Base-by-base conservation (phyloP, 352 stramenopile genomes). In the Phytophthora cactorum region DNA sequence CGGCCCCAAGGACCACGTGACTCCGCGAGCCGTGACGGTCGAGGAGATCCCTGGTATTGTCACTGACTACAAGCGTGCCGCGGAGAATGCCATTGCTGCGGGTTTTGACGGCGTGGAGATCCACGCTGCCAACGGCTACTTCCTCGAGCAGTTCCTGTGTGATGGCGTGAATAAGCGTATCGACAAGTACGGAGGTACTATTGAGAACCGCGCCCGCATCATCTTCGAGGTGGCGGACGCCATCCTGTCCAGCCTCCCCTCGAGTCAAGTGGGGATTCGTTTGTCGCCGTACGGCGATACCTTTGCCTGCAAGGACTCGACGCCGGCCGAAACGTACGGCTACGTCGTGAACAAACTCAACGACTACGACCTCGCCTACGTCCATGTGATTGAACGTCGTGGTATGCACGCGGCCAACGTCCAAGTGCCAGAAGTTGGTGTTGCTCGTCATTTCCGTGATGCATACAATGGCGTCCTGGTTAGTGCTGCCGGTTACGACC, bases 71-170 rank as follows among this genome's bases (percentile, higher is more conserved):
- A 71, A 75, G 10, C 59, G 74, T 29, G 85, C 71, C 0, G 89
- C 90, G 0, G 54, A 69, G 25, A 79, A 79, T 11, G 77, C 82
- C 11, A 81, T 88, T n/a, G 66, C 82, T 15, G 91, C 89, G 7
- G 92, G 92, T 14, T 97, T 97, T 67, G 92, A 98, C 53, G 90
- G 91, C 14, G 79, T 98, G 9, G 90, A 98, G 57, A 59, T 98
- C 28, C 91, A 98, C 68, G 64, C 38, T 6, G 91, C 85, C 3
- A 96, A 98, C 65, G 93, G 92, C 8, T 98, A 97, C 59, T 66
- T 98, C 9, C 70, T 98, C 36, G 89, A 97, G 62, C 74, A 96
- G 54, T 96, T 97, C 65, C 65, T 97, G 15, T 82, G 90, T 50
- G 71, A 75, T 38, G 68, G 54, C 27, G 63, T 74, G 57, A 97